phyloP scores from a whole-genome alignment of 2,329 filamentous ascomycete genomes.

The Periconia macrospinosa region DNA sequence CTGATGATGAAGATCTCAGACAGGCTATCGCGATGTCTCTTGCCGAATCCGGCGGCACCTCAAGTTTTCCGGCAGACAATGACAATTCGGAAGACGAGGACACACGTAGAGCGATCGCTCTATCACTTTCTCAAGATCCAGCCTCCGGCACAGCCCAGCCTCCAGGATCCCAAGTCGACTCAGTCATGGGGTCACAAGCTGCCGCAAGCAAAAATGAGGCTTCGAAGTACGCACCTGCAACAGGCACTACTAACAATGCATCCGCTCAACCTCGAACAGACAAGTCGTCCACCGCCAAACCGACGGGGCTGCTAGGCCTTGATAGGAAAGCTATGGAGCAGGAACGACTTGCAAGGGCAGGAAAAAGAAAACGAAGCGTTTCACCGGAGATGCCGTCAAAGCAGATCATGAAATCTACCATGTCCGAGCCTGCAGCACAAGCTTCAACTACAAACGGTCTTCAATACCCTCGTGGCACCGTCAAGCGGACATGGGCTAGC shows the following conservation, averaged over 20 bases:
- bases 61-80: conserved; percentile 1
- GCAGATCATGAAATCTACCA: conserved; percentile 6
- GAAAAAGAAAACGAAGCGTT: conserved; percentile 61
- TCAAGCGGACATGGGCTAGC: conserved; percentile 80
- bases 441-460: neutral
- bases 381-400: conserved; percentile 42
- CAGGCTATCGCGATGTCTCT: conserved; percentile 31
- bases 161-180: neutral
- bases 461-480: conserved; percentile 62
- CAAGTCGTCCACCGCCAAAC: neutral
- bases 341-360: conserved; percentile 72
- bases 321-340: conserved; percentile 84
- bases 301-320: conserved; percentile 55
- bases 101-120: conserved; percentile 28
- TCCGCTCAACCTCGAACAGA: conserved; percentile 4
- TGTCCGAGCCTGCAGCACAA: neutral
- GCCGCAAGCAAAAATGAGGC: neutral
- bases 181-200: neutral
- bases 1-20: conserved; percentile 31
- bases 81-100: conserved; percentile 27
- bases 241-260: neutral
- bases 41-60: conserved; percentile 2
- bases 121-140: conserved; percentile 22
- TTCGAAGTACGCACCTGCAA: conserved; percentile 5
- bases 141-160: neutral